Conservation (phyloP, 2,329 filamentous ascomycete species). For the Pseudocercospora fijiensis region DNA sequence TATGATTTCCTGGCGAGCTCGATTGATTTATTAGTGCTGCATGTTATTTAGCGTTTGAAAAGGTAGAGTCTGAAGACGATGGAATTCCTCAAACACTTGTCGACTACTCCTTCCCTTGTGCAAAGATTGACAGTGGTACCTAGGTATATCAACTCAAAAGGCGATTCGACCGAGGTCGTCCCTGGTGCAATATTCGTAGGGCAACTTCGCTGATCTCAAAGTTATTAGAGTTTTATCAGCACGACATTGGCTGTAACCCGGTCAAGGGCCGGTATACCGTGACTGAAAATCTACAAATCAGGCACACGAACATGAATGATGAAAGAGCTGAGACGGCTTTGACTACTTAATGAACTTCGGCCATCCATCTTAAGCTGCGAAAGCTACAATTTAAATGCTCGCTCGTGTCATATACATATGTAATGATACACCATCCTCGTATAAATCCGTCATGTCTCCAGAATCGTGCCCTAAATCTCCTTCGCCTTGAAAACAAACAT, state of each 20-base stretch:
- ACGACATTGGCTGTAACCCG: no score
- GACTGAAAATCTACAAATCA: no score
- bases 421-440: not conserved
- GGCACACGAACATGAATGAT: no score
- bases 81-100: not conserved
- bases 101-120: not conserved
- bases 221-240: no score
- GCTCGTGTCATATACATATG: not conserved
- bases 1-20: not conserved
- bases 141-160: no score
- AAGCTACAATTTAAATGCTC: not conserved
- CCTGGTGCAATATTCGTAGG: no score
- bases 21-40: not conserved
- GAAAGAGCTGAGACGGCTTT: no score
- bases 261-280: no score
- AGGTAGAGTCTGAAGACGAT: not conserved
- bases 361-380: not conserved
- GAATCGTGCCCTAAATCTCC: conserved; percentile 12
- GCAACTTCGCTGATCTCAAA: no score
- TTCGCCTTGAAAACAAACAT: conserved; percentile 49
- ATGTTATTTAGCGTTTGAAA: not conserved
- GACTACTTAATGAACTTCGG: no score
- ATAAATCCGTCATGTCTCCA: not conserved
- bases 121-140: no score
- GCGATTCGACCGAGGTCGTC: no score